Percentiles rank a stretch among this genome's conserved stretches.
Evolutionary conservation across 176 grass and related monocot species (phyloP).

Genomic region (Zoysia japonica): DNA sequence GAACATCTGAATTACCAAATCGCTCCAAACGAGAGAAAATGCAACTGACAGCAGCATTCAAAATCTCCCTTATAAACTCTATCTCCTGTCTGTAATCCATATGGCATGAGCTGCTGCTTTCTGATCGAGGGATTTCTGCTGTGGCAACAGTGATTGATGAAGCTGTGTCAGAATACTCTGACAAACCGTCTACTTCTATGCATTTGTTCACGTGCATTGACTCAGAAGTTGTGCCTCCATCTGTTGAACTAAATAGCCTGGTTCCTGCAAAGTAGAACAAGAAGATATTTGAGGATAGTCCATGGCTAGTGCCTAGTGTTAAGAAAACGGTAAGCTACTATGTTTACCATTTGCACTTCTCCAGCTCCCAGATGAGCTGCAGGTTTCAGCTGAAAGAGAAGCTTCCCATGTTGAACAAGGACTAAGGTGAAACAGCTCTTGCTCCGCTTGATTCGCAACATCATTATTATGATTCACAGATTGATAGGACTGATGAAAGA

Average conservation of each 20-base stretch:
- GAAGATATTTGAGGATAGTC: constrained; percentile 15
- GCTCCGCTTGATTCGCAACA: constrained; percentile 36
- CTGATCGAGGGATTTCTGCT: constrained; percentile 49
- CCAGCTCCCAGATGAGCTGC: constrained; percentile 75
- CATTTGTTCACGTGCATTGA: constrained; percentile 49
- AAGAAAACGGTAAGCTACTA: constrained; percentile 23
- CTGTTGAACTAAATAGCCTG: constrained; percentile 48
- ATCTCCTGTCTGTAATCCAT: constrained; percentile 58
- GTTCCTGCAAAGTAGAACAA: constrained; percentile 52
- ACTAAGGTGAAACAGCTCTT: constrained; percentile 46
- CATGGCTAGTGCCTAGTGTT: neutral
- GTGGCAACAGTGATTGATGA: constrained; percentile 58
- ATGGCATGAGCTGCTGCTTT: constrained; percentile 55
- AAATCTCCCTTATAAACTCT: constrained; percentile 69
- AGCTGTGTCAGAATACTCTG: constrained; percentile 61
- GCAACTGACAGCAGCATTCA: constrained; percentile 37
- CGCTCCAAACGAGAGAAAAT: constrained; percentile 44
- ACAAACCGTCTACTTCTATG: constrained; percentile 48
- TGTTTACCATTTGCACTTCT: constrained; percentile 69
- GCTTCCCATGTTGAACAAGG: constrained; percentile 59
- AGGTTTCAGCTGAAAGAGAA: constrained; percentile 81
- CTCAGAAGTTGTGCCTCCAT: constrained; percentile 45
- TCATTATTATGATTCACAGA: constrained; percentile 40
- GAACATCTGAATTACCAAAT: constrained; percentile 39
- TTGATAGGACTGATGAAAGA: constrained; percentile 44